Evolutionary conservation across 75 land plant species (phyloP).

Genomic region (Larix kaempferi): DNA sequence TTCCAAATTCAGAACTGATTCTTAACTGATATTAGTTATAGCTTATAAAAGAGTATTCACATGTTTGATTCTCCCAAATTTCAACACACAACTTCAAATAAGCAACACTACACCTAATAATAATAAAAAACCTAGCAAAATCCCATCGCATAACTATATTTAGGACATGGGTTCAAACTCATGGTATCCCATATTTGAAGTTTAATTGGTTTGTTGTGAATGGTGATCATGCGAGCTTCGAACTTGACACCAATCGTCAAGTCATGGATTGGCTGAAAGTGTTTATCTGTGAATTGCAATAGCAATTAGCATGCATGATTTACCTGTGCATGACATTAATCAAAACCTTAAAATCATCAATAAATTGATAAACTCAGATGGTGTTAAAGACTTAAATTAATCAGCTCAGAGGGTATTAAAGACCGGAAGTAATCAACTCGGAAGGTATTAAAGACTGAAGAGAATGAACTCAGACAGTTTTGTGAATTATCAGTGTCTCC

Average conservation of each 20-base stretch:
- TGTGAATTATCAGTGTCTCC: constrained; percentile 57
- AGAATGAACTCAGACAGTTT: neutral
- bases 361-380: neutral
- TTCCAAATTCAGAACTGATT: too few relatives aligned
- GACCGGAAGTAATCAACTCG: neutral
- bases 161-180: neutral
- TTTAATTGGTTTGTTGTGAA: constrained; percentile 64
- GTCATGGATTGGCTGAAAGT: constrained; percentile 87
- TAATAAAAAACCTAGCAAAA: too few relatives aligned
- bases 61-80: too few relatives aligned
- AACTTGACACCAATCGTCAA: constrained; percentile 78
- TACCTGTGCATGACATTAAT: constrained; percentile 69
- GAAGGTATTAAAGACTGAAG: neutral
- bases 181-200: constrained; percentile 96
- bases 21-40: too few relatives aligned
- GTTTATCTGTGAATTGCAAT: constrained; percentile 85
- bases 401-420: neutral
- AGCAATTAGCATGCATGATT: constrained; percentile 94
- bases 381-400: neutral
- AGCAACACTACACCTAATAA: too few relatives aligned
- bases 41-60: too few relatives aligned
- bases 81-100: too few relatives aligned
- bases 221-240: constrained; percentile 67
- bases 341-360: neutral
- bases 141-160: too few relatives aligned